Evolutionary conservation across 768 basidiomycete genomes (phyloP).

Genomic region (Mycena filopes): DNA sequence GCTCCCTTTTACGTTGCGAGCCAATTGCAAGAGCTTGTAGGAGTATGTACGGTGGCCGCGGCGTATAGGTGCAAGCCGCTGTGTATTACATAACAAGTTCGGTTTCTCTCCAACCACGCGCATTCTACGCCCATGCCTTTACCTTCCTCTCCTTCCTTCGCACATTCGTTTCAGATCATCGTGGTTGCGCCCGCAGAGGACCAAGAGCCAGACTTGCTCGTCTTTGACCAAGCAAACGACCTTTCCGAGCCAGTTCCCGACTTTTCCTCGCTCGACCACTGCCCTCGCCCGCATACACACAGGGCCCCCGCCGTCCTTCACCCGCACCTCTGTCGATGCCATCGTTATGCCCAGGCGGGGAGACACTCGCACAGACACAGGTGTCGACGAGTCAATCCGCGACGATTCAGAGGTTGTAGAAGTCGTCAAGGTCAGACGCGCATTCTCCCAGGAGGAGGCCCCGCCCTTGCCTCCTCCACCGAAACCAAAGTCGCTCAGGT

Average conservation of each 20-base stretch:
- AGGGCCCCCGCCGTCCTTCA: slow-evolving; percentile 37
- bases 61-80: too few relatives aligned
- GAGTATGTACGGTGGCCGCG: too few relatives aligned
- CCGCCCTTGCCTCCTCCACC: slow-evolving; percentile 33
- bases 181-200: slow-evolving; percentile 71
- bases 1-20: too few relatives aligned
- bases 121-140: slow-evolving; percentile 2
- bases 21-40: too few relatives aligned
- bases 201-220: slow-evolving; percentile 62
- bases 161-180: slow-evolving; percentile 47
- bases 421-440: slow-evolving; percentile 66
- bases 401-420: slow-evolving; percentile 69
- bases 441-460: slow-evolving; percentile 26
- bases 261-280: slow-evolving; percentile 46
- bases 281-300: slow-evolving; percentile 39
- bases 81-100: not conserved
- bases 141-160: slow-evolving; percentile 25
- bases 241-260: slow-evolving; percentile 41
- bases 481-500: slow-evolving; percentile 56
- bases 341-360: slow-evolving; percentile 40
- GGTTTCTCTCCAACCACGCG: slow-evolving; percentile 7
- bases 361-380: slow-evolving; percentile 24
- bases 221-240: slow-evolving; percentile 62
- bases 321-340: slow-evolving; percentile 31
- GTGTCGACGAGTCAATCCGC: slow-evolving; percentile 31